These are phyloP conservation scores for Durotheca rogersii DNA, from an alignment of 495 filamentous ascomycete species.

Conservation along the genomic window DNA sequence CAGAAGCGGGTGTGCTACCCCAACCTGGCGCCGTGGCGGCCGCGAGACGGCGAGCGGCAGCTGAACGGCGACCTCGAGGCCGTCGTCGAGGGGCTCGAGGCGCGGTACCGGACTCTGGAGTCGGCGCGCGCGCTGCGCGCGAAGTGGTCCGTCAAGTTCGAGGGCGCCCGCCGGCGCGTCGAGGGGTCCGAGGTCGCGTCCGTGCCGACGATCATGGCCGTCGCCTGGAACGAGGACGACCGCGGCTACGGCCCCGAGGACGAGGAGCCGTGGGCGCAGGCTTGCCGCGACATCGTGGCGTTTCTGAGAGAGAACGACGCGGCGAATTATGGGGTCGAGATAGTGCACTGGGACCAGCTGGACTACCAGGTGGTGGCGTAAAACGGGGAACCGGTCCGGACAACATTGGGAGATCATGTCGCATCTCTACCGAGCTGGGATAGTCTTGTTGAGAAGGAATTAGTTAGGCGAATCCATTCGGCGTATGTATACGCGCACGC, in stretches of 20 bases:
- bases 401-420: too few relatives aligned
- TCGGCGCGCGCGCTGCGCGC: not conserved
- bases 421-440: too few relatives aligned
- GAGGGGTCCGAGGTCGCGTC: not conserved
- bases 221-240: constrained; percentile 15
- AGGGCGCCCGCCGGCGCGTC: constrained; percentile 6
- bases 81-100: constrained; percentile 9
- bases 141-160: constrained; percentile 18
- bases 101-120: constrained; percentile 1
- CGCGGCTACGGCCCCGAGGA: constrained; percentile 10
- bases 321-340: constrained; percentile 18
- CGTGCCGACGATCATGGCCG: constrained; percentile 21
- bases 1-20: constrained; percentile 22
- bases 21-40: constrained; percentile 6
- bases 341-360: constrained; percentile 17
- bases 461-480: too few relatives aligned
- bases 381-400: not conserved
- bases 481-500: too few relatives aligned
- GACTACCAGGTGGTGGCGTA: constrained; percentile 21
- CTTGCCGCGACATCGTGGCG: constrained; percentile 8
- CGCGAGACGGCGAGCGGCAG: constrained; percentile 14
- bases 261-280: constrained; percentile 10
- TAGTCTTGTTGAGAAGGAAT: too few relatives aligned
- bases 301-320: constrained; percentile 11
- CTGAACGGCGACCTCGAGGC: constrained; percentile 7